Base-by-base conservation (phyloP, 2,329 filamentous ascomycete species). In the Camillea tinctor region DNA sequence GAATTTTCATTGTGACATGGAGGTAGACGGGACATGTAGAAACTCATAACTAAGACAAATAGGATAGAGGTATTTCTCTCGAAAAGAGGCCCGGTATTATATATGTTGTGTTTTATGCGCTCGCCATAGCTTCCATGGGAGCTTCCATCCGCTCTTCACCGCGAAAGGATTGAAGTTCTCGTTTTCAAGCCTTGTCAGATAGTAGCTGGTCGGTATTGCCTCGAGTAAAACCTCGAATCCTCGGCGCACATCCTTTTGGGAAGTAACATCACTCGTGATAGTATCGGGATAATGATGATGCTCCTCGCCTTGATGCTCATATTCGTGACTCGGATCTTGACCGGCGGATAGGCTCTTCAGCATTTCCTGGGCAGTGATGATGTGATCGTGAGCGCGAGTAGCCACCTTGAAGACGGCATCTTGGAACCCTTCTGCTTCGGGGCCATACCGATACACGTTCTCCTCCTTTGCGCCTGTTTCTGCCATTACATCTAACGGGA, bases 341-440 rank as follows among this genome's bases (percentile, higher is more conserved):
- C 93, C 92, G 3, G 86, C 87, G 57, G 86, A 86, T 20, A 97
- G 78, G 69, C 91, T 92, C 70, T 87, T 88, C 61, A 98, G 76
- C 93, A 99, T 97, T 73, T 97, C 92, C 60, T 93, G 83, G 1
- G 91, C 94, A 0, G 94, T 98, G 67, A 97, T 96, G 36, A 99
- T 80, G 75, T 99, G 95, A 73, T 99, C 95, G 71, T 96, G 96
- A 6, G 95, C 95, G 44, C 94, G 86, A 0, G 95, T 99, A 0
- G 95, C 95, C 15, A 99, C 92, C 3, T 87, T 84, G 75, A 98
- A 99, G 0, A 98, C 87, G 3, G 93, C 94, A 74, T 99, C 94
- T 62, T 90, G 88, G 19, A 98, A 81, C 0, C 93, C 93, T 0
- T 86, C 81, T 0, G 94, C 94, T n/a, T 85, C 78, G 0, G 90